These are phyloP conservation scores for Tetrapisispora nanseiensis DNA, from an alignment of 805 yeast species.

Conservation along the genomic window DNA sequence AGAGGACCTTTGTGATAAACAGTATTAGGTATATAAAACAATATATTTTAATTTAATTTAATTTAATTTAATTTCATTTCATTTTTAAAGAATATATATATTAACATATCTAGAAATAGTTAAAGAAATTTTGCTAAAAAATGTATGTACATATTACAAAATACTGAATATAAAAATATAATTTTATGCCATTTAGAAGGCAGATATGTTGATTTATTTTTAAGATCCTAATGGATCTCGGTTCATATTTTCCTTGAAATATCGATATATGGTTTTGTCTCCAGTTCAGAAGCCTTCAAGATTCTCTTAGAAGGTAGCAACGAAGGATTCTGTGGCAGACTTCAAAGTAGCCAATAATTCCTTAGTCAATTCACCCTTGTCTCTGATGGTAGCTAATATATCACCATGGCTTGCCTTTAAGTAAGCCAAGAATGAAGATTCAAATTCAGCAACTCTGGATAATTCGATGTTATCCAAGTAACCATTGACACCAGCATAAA, in stretches of 20 bases:
- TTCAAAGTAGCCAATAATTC: slow-evolving; percentile 81
- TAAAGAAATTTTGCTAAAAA: slow-evolving; percentile 1
- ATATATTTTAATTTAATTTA: too few relatives aligned
- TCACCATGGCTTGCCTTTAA: slow-evolving; percentile 84
- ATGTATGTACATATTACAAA: slow-evolving; percentile 3
- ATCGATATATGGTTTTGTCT: too few relatives aligned
- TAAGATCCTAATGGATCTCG: too few relatives aligned
- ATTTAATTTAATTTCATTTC: neutral
- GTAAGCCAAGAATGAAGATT: slow-evolving; percentile 84
- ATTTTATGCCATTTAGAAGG: neutral
- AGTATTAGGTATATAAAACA: too few relatives aligned
- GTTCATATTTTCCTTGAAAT: neutral
- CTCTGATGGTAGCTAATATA: slow-evolving; percentile 73
- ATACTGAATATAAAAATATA: slow-evolving; percentile 1
- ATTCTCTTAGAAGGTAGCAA: slow-evolving; percentile 69
- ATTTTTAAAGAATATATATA: slow-evolving; percentile 2
- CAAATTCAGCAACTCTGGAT: slow-evolving; percentile 82
- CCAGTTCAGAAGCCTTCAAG: slow-evolving; percentile 1
- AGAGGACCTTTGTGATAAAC: too few relatives aligned
- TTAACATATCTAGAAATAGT: neutral
- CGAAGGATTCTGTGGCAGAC: slow-evolving; percentile 85
- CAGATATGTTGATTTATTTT: too few relatives aligned
- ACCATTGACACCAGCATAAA: slow-evolving; percentile 99
- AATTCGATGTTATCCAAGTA: slow-evolving; percentile 82
- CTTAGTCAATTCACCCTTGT: slow-evolving; percentile 82